Base-by-base conservation (phyloP, 768 basidiomycete genomes). In the Candolleomyces eurysporus region DNA sequence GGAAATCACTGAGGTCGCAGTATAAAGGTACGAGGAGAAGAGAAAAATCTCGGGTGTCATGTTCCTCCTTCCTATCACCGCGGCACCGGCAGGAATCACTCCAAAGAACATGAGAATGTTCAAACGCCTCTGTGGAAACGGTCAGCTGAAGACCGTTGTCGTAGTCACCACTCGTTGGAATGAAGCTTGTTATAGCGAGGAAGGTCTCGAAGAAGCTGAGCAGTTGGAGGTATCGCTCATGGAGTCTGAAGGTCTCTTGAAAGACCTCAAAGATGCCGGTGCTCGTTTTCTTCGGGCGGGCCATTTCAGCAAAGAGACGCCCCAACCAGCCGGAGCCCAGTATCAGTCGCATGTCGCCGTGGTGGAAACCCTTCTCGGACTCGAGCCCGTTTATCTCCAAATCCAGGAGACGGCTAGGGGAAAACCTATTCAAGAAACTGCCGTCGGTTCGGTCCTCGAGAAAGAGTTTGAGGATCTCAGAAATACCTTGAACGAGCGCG, bases 101-200 rank as follows among this genome's bases (percentile, higher is more conserved):
- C 72, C 67, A 36, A 72, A 73, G 60, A 79, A 80, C 64, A 76
- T 81, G 59, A 70, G 68, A 31, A 76, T 79, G 68, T 81, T 82
- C 67, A 71, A 72, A 56, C 69, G 75, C 57, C 70, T 83, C 30
- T 80, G 80, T 64, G 81, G 82, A 30, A 73, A 73, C 14, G 72
- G 63, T 50, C 70, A 75, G 9, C 73, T 80, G 63, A 73, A 74
- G 53, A 80, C 81, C 63, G 78, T 82, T 49, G 73, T 76, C 50
- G 70, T 82, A 59, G 77, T 76, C 46, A 82, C 81, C 60, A 82
- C 73, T 53, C 80, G 73, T 74, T 82, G 81, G 80, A 73, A 71
- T 5, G 68, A 70, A 57, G 76, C 76, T 54, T 64, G 68, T 61
- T 66, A 51, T 6, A 42, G 26, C 26, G 55, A 53, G 0, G 75